A percentile compares a stretch with the other conserved stretches of the same genome.
Evolutionary conservation across 2,329 filamentous ascomycete species (phyloP).

Genomic region (Aureobasidium lini): DNA sequence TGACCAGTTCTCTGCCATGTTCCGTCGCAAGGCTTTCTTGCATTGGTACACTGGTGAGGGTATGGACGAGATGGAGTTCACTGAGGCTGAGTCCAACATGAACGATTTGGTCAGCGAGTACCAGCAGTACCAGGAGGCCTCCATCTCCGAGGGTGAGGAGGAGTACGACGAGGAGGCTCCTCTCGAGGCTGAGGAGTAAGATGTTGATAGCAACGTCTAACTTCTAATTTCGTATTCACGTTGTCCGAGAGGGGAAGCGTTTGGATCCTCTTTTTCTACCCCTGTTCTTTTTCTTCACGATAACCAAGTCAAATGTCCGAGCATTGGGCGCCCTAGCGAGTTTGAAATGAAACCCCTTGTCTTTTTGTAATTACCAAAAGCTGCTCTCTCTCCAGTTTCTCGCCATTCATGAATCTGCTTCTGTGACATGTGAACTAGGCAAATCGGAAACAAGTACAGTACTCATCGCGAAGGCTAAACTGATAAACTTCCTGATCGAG

Average conservation of each 20-base stretch:
- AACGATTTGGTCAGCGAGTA: conserved; percentile 99
- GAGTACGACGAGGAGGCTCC: conserved; percentile 84
- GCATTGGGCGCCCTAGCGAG: conserved; percentile 13
- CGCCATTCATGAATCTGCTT: too few relatives aligned
- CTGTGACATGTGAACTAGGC: background rate
- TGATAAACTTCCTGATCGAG: too few relatives aligned
- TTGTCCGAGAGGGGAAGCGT: conserved; percentile 5
- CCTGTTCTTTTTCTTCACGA: conserved; percentile 11
- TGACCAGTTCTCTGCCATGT: conserved; percentile 99
- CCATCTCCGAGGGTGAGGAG: conserved; percentile 94
- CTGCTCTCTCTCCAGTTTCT: background rate
- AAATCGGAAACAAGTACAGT: background rate
- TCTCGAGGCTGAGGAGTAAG: conserved; percentile 63
- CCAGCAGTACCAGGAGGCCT: conserved; percentile 99
- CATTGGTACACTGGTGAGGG: conserved; percentile 99
- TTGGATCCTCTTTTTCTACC: conserved; percentile 13
- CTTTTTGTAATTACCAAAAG: conserved; percentile 11
- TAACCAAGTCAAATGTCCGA: conserved; percentile 11
- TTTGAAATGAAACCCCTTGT: conserved; percentile 11
- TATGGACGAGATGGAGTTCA: conserved; percentile 99
- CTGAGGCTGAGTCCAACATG: conserved; percentile 99
- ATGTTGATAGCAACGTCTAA: background rate
- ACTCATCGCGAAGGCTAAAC: background rate
- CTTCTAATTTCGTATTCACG: conserved; percentile 11
- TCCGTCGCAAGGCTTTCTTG: conserved; percentile 99